Base-by-base conservation (phyloP, 768 basidiomycete genomes). In the Termitomyces sp. region DNA sequence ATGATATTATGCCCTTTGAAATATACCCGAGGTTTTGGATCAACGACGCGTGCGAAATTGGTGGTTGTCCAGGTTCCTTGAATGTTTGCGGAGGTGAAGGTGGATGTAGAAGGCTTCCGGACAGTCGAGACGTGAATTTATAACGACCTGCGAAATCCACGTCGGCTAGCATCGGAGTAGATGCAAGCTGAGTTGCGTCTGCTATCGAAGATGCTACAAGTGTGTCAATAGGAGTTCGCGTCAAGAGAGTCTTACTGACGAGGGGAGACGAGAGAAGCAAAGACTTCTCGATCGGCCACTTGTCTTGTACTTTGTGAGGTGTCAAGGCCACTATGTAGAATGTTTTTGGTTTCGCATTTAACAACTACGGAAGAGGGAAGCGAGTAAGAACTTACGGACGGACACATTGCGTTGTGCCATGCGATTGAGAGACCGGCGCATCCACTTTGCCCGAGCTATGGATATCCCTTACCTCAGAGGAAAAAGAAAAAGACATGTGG, bases 311-410 rank as follows among this genome's bases (percentile, higher is more conserved):
- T 37, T 31, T 7, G 47, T 49, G 25, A 5, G 34, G 7, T 35
- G 34, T 27, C 29, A 31, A 27, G 7, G 38, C 17, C n/a, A 52
- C 59, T 53, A n/a, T n/a, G n/a, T n/a, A 29, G 44, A 49, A 53
- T 57, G 59, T 56, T 56, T n/a, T 52, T 56, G 40, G 42, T 37
- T 43, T 50, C 23, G 35, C 41, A 35, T 40, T 46, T 31, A 14
- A 44, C 31, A 40, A 60, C 38, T 42, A 31, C 21, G 51, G 25
- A n/a, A 46, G 52, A 48, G 21, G 51, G 45, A 56, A 60, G 32
- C 49, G 54, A 60, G 27, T 23, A 55, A 57, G 59, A 37, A 38
- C 55, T 44, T 19, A 57, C 55, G 5, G 8, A 42, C 38, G 32
- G 17, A 35, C 49, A 29, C 40, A 4, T 41, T 38, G 43, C 46